Evolutionary conservation across 2,329 filamentous ascomycete species (phyloP), one percentile per base, ranked within the genome.

Genomic region (Taxawa tesnikishii): DNA sequence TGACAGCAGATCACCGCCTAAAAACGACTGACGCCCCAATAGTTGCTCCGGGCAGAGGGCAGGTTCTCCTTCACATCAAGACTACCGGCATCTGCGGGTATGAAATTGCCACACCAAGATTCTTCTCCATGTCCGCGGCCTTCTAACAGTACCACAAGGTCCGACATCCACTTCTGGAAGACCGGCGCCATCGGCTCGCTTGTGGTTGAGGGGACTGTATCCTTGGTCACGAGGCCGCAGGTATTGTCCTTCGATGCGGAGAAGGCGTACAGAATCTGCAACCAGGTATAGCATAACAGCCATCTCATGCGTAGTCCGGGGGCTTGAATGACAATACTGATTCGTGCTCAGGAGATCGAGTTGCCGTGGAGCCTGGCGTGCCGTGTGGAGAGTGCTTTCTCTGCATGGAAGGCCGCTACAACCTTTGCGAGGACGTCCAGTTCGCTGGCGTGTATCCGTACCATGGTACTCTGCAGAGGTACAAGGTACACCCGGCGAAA

Each of bases 11-110:
- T n/a, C n/a, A n/a, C n/a, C n/a, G n/a, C n/a, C n/a, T n/a, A n/a
- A n/a, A n/a, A n/a, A n/a, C n/a, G n/a, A n/a, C n/a, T n/a, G n/a
- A n/a, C n/a, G n/a, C n/a, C n/a, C n/a, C n/a, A n/a, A n/a, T n/a
- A n/a, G n/a, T n/a, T n/a, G n/a, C n/a, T n/a, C n/a, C n/a, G n/a
- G n/a, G n/a, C n/a, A n/a, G n/a, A n/a, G n/a, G n/a, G n/a, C n/a
- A n/a, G n/a, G n/a, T n/a, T 4, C 14, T 36, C 15, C 7, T 36
- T 15, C 34, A 36, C 19, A 26, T 36, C 56, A 83, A 88, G 59
- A 92, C 83, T 60, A 94, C 88, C 5, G 90, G 90, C 34, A 96
- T 96, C 49, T 96, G 90, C 67, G 88, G 88, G 74, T 88, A 66
- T 51, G 65, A 26, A 26, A 31, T 4, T 18, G 3, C 14, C 4